Evolutionary conservation across 331 rosid genomes (phyloP), one percentile per base, ranked within the genome.

Genomic region (Pyrus hybrid): DNA sequence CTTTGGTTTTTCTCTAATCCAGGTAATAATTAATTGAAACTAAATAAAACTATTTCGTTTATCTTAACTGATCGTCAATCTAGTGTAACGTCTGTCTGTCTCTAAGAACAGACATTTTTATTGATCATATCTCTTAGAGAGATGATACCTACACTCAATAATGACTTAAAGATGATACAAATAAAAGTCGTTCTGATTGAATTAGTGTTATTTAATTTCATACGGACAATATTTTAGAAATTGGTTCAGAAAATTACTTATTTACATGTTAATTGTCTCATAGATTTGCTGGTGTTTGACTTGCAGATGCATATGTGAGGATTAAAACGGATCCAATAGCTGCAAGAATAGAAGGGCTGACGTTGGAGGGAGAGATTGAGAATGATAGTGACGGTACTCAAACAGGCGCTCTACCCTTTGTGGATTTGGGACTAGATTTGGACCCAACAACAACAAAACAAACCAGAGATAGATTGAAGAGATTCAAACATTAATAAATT

Each of bases 1-100:
- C 88, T 91, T 14, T 93, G 97, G 98, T 63, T 88, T 79, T 87
- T 83, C 74, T 93, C 96, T 41, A 81, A 83, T 82, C 80, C 97
- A 85, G 91, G 96, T 37, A 37, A 9, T 89, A 62, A 64, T 29
- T 30, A 14, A 17, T 29, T 13, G 4, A 2, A 26, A 7, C 4
- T 17, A 13, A 13, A 62, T 26, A 62, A 62, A 62, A 37, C 43
- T 37, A 37, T 37, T 37, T 37, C 43, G 2, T 37, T 9, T 37
- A 1, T 37, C 45, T 9, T 10, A 37, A 37, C 13, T 37, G 45
- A 9, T 37, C 13, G 1, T 3, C 45, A 37, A 9, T 37, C 45
- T 37, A 9, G 45, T 9, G 45, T 10, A 37, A 1, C 45, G 3
- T 37, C 4, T 37, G 45, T 37, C 45, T 37, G 45, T 37, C 45